Evolutionary conservation across 208 protist genomes (phyloP).

Genomic region (Phytomonas sp.): DNA sequence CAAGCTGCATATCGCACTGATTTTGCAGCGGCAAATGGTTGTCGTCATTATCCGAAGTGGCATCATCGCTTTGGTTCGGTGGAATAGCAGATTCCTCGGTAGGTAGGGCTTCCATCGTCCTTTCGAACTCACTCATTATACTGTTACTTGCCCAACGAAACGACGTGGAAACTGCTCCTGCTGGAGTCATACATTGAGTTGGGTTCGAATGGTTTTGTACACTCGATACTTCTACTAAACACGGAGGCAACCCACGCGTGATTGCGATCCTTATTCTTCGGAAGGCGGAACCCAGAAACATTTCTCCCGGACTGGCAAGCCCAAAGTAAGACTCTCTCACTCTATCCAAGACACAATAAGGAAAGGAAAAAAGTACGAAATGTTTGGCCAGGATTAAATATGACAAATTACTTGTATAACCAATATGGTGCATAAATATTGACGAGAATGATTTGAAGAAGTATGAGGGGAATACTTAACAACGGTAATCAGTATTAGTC

Average conservation of each 20-base stretch:
- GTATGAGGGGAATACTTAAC: neutral
- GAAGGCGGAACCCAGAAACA: neutral
- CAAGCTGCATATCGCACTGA: conserved; percentile 20
- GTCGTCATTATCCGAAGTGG: neutral
- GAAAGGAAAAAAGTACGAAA: neutral
- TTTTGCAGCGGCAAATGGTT: neutral
- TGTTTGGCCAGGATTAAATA: neutral
- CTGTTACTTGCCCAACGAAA: neutral
- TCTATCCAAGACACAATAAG: neutral
- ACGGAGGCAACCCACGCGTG: neutral
- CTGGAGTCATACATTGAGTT: neutral
- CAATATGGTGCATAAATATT: neutral
- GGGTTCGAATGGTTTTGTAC: neutral
- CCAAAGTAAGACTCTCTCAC: neutral
- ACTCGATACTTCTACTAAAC: neutral
- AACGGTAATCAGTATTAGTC: neutral
- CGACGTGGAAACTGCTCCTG: neutral
- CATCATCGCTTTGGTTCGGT: neutral
- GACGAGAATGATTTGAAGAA: neutral
- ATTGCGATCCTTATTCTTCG: neutral
- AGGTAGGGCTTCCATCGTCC: neutral
- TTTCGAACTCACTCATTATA: neutral
- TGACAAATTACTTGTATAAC: neutral
- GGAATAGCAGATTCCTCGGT: neutral
- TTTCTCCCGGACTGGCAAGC: neutral